Evolutionary conservation across 192 early-diverging fungal species (phyloP), one percentile per base, ranked within the genome.

Genomic region (Backusella macrospora): DNA sequence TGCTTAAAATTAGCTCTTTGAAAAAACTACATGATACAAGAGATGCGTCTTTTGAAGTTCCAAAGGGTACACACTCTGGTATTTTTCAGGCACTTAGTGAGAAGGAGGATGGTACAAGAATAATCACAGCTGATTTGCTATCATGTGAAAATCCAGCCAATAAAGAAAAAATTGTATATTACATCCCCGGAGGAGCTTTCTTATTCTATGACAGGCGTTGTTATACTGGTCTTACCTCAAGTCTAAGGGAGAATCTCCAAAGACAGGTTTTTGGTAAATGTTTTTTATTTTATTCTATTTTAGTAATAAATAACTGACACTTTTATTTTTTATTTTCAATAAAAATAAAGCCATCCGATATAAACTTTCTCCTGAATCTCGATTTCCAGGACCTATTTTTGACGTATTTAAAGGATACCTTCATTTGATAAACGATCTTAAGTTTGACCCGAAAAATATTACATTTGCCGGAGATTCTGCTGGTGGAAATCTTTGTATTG

Each of bases 381-480:
- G 38, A n/a, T 66, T 66, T 38, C 65, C 65, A 66, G 65, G 37
- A 13, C 38, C 65, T 12, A 7, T 66, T 42, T 18, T 66, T 21
- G 65, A 66, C 18, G 65, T 38, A 23, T 66, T 66, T 43, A 38
- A 66, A 42, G 65, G 38, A 4, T 66, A 66, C 21, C 10, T 43
- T 38, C 39, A 87, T 71, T 68, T 91, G 26, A 74, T 86, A 0
- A 46, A 71, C 5, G 84, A 81, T 0, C 73, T 76, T 37, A 89
- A 88, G 2, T 87, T 91, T 67, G 52, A 79, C 39, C 85, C 86
- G 1, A 55, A 81, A 39, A 86, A 91, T 66, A 88, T 93, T 70
- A 80, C 87, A 3, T 45, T 90, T n/a, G 82, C 83, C 3, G 91
- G 91, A 12, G 91, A 93, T 73, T 88, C 88, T 70, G 88, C 91